Base-by-base conservation (phyloP, 306 rosid genomes). In the Quercus ilex region DNA sequence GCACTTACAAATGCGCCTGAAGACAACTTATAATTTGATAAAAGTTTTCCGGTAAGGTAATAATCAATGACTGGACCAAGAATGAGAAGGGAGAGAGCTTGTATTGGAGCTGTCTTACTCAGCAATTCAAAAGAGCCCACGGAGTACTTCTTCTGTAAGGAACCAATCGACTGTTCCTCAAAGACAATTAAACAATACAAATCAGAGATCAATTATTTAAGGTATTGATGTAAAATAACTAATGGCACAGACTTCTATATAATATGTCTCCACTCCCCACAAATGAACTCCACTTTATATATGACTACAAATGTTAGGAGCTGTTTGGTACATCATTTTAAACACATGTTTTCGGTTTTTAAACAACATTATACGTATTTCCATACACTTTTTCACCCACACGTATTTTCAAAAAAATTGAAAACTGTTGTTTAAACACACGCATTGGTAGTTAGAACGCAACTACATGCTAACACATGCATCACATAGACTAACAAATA, bases 41-140 rank as follows among this genome's bases (percentile, higher is more conserved):
- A 33, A 74, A 80, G 11, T 65, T 81, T 86, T 70, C 88, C 84
- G 3, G 80, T 88, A 13, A 88, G 84, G 82, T 23, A 84, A 79
- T 83, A 86, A 83, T 88, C 92, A 4, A 88, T 3, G 71, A 86
- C 78, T 26, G 92, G 90, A 30, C 92, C 92, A 63, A 82, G 77
- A 63, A 85, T 18, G 20, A 88, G 87, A 38, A 88, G 92, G 56
- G 88, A 88, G 41, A 88, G 26, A 5, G 92, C 92, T 82, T 88
- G 92, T 10, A 88, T 82, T 31, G 90, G 92, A 60, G 92, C 90
- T 38, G 92, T 88, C 80, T 88, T 88, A 81, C 88, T 86, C 25
- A 88, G 80, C 79, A 88, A 82, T 80, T 88, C 92, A 53, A 88
- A 88, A 30, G 92, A 88, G 28, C 92, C 85, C 38, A 88, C 53